Evolutionary conservation across 495 filamentous ascomycete species (phyloP).

Genomic region (Jackrogersella multiformis): DNA sequence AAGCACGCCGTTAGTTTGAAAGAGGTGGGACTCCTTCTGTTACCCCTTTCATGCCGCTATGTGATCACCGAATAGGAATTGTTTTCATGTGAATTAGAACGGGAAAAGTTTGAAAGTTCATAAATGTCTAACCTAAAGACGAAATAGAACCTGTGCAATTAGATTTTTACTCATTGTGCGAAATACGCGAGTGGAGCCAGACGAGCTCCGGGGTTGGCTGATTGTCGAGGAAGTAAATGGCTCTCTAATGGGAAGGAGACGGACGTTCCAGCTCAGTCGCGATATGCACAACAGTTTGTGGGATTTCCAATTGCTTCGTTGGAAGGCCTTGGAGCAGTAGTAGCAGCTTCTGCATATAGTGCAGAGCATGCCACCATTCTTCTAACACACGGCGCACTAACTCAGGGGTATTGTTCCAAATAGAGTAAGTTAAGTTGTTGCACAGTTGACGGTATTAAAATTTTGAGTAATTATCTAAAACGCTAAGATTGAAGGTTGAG

Average conservation of each 20-base stretch:
- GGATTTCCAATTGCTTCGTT: slow-evolving; percentile 7
- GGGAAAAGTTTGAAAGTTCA: too few species aligned
- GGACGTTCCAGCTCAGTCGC: neutral
- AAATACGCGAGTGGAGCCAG: neutral
- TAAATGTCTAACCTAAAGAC: too few species aligned
- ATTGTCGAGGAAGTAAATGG: slow-evolving; percentile 22
- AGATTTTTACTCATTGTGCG: too few species aligned
- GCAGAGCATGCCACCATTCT: neutral
- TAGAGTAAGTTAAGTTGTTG: neutral
- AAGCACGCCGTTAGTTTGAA: too few species aligned
- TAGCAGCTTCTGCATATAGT: slow-evolving; percentile 5
- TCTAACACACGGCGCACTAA: slow-evolving; percentile 6
- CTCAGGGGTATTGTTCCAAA: neutral
- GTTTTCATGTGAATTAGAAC: too few species aligned
- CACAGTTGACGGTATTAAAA: too few species aligned
- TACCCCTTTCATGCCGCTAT: too few species aligned
- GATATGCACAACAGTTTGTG: slow-evolving; percentile 15
- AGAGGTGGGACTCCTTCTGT: too few species aligned
- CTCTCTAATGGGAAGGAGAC: slow-evolving; percentile 1
- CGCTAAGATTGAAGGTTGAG: neutral
- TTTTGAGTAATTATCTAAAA: too few species aligned
- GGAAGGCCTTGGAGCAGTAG: slow-evolving; percentile 27
- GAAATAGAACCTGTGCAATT: too few species aligned
- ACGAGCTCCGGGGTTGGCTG: neutral
- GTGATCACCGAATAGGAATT: too few species aligned